A percentile compares a stretch with the other conserved stretches of the same genome.
These are phyloP conservation scores for Sphagnum tenellum DNA, from an alignment of 225 moss, liverwort and hornwort species.

Conservation along the genomic window DNA sequence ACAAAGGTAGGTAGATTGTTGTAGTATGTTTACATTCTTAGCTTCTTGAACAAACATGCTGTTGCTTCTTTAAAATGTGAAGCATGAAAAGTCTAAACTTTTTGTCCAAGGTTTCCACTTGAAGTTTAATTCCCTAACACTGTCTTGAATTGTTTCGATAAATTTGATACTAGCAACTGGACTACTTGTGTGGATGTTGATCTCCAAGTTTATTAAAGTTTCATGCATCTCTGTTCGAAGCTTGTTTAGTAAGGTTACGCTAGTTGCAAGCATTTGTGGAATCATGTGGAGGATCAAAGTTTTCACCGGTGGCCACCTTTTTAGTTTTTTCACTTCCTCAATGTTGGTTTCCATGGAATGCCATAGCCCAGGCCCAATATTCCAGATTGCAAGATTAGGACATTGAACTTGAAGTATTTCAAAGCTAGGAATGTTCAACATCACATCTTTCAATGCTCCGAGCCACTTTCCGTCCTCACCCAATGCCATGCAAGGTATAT, in stretches of 20 bases:
- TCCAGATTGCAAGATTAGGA: conserved; percentile 30
- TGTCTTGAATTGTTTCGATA: conserved; percentile 6
- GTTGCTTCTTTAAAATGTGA: conserved; percentile 26
- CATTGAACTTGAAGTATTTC: conserved; percentile 14
- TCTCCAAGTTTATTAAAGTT: background rate
- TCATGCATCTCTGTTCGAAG: conserved; percentile 8
- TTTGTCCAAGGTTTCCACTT: conserved; percentile 19
- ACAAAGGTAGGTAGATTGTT: background rate
- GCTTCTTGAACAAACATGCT: too few species aligned
- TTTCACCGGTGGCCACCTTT: conserved; percentile 40
- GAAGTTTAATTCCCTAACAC: conserved; percentile 1
- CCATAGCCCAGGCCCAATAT: conserved; percentile 70
- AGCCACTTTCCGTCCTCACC: conserved; percentile 56
- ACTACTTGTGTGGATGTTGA: conserved; percentile 30
- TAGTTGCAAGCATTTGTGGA: conserved; percentile 16
- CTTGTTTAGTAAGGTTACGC: conserved; percentile 5
- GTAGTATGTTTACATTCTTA: too few species aligned
- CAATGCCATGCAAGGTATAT: conserved; percentile 69
- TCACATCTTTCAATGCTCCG: conserved; percentile 25
- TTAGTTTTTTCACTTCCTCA: conserved; percentile 3
- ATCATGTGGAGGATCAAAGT: conserved; percentile 51
- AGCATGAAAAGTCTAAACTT: conserved; percentile 44
- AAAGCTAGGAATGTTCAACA: conserved; percentile 29
- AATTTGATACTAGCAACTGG: conserved; percentile 13
- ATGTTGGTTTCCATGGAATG: conserved; percentile 42